Evolutionary conservation across 495 filamentous ascomycete species (phyloP).

Genomic region (Aspergillus bridgeri): DNA sequence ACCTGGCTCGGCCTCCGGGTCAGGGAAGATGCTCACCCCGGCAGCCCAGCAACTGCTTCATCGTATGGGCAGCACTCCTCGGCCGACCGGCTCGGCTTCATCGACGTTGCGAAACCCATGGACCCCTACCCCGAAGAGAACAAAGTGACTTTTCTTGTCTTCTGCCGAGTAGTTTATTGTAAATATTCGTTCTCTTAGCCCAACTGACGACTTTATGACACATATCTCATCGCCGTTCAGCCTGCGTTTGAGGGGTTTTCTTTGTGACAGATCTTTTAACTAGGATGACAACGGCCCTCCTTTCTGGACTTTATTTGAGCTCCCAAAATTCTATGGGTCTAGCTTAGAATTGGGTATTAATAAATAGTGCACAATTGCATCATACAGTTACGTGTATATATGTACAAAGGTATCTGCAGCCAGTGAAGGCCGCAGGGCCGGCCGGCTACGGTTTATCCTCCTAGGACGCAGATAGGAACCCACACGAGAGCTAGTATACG

Average conservation of each 20-base stretch:
- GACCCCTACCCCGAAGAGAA: constrained; percentile 52
- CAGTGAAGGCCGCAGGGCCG: background rate
- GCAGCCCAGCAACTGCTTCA: constrained; percentile 77
- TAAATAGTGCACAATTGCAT: too few species aligned
- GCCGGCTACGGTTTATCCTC: background rate
- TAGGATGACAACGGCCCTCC: too few species aligned
- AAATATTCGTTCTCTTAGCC: too few species aligned
- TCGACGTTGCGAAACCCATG: constrained; percentile 50
- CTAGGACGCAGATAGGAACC: constrained; percentile 2
- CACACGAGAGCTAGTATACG: background rate
- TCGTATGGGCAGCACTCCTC: constrained; percentile 55
- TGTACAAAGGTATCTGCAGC: background rate
- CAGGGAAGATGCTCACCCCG: constrained; percentile 51
- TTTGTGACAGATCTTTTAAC: too few species aligned
- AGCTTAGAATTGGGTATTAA: too few species aligned
- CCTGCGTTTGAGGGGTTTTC: too few species aligned
- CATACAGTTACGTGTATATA: background rate
- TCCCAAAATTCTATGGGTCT: too few species aligned
- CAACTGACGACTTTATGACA: too few species aligned
- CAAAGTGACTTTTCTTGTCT: constrained; percentile 16
- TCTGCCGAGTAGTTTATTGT: too few species aligned
- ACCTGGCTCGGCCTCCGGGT: constrained; percentile 16
- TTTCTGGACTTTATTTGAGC: too few species aligned
- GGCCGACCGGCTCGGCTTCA: constrained; percentile 30
- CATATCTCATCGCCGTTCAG: too few species aligned